Evolutionary conservation across 78 protist genomes (phyloP), one percentile per base, ranked within the genome.

Genomic region (Isochrysis galbana): DNA sequence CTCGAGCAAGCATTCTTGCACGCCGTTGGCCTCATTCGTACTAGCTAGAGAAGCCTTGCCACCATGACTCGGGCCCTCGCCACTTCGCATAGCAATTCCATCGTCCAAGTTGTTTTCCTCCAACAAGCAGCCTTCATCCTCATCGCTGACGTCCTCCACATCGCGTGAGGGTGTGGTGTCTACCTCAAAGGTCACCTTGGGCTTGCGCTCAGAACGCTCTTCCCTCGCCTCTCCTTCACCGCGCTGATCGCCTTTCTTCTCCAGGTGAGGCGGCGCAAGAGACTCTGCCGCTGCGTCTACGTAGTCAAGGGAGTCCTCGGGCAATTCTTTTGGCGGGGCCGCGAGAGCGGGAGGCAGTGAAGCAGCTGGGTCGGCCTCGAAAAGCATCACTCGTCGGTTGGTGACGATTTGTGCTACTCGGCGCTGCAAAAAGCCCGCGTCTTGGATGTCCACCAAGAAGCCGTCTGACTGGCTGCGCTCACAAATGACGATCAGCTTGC

Each of bases 391-490:
- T 4, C 80, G 80, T 3, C 46, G 84, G 32, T 2, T 29, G 1
- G 32, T 32, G 48, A 39, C 47, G 14, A 77, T 14, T 46, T 77
- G 84, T 14, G 84, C 84, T 23, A 2, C 0, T 0, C 84, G 84
- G 34, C 46, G 84, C 46, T 77, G 84, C 84, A 77, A 14, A 26
- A 77, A 77, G 46, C 46, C 84, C 32, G 84, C 84, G 84, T 77
- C 84, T 46, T 70, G 80, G 29, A 70, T 2, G 84, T 77, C 84
- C 48, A 77, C 21, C 34, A 77, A 46, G 47, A 22, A 11, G 29
- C 29, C 1, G 32, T 77, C 84, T 2, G 29, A 2, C 47, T 0
- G 1, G n/a, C 3, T 29, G 14, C 84, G 84, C 5, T 0, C 14
- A 4, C n/a, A 5, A 46, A 77, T 39, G 34, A 77, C 84, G 45